A percentile compares a stretch with the other conserved stretches of the same genome.
phyloP scores from a whole-genome alignment of 1,284 basidiomycete genomes.

The Rhodotorula glutinis region DNA sequence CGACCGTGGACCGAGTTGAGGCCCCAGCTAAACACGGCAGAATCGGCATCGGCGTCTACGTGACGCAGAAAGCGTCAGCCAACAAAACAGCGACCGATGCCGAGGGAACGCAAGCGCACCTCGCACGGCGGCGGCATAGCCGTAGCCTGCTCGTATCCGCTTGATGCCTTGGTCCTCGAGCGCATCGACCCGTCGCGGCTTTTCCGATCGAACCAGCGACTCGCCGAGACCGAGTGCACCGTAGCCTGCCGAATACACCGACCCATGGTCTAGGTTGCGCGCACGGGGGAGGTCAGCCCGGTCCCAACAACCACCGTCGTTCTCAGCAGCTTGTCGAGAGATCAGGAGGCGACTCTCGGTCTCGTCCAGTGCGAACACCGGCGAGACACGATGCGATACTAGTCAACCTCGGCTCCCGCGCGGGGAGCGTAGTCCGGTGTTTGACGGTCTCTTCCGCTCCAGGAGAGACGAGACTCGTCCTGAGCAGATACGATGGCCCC shows the following conservation, averaged over 20 bases:
- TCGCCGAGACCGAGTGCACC: constrained; percentile 28
- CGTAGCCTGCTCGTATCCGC: constrained; percentile 30
- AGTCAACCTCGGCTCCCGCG: neutral
- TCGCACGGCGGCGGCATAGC: constrained; percentile 28
- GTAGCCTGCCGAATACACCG: constrained; percentile 32
- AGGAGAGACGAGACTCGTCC: neutral
- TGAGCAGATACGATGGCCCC: constrained; percentile 42
- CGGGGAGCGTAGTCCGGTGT: constrained; percentile 9
- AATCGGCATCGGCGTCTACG: constrained; percentile 8
- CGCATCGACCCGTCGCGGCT: constrained; percentile 6
- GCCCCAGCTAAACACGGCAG: constrained; percentile 31
- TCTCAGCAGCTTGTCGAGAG: neutral
- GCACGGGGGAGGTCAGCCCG: too few relatives aligned
- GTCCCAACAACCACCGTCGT: too few relatives aligned
- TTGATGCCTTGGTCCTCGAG: constrained; percentile 25
- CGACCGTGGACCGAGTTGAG: constrained; percentile 31
- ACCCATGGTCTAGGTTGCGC: constrained; percentile 24
- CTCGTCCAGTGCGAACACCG: neutral
- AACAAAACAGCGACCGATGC: too few relatives aligned
- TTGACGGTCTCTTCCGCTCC: constrained; percentile 4
- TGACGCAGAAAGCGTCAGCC: too few relatives aligned
- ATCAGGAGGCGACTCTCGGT: neutral
- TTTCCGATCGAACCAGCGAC: neutral
- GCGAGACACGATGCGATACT: neutral
- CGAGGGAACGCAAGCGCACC: constrained; percentile 19